Evolutionary conservation across 2,329 filamentous ascomycete genomes (phyloP), one percentile per base, ranked within the genome.

Genomic region (Aspergillus neoniger): DNA sequence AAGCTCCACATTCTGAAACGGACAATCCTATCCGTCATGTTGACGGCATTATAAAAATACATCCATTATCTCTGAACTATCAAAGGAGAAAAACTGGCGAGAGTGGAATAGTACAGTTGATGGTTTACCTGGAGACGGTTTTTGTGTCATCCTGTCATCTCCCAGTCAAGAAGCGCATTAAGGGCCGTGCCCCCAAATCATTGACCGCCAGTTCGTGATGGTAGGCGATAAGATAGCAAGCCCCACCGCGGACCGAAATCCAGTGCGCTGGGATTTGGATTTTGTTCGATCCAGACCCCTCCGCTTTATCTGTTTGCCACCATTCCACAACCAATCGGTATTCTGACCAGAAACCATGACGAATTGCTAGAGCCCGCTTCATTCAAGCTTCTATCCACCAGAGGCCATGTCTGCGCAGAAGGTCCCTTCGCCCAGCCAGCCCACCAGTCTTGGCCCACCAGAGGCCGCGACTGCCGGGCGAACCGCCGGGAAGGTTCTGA

Each of bases 401-500:
- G 10, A n/a, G 23, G 21, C 41, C n/a, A 50, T 50, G 47, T n/a
- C 25, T 28, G 44, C 23, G 15, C 44, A 23, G 52, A 55, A 38
- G 52, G 51, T 23, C 36, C 19, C 51, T 41, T 5, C 39, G 12
- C 51, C 36, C 36, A 39, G 32, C 25, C 38, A 30, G n/a, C 12
- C 52, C 41, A 39, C 38, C 38, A 41, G 38, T 38, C 41, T 23
- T 25, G 39, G 52, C 38, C 36, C 36, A 30, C 52, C 39, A 28
- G 53, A 32, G 15, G n/a, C 53, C 14, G 21, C 39, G 23, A 44
- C 12, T n/a, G 51, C 36, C 19, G n/a, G 17, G 38, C 51, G 17
- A 44, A 23, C 41, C 52, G n/a, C 19, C n/a, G 53, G 39, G n/a
- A 55, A 55, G 43, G 39, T 55, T 23, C 53, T 55, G 39, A 55